Evolutionary conservation across 2,329 filamentous ascomycete genomes (phyloP).

Genomic region (Fusarium abutilonis): DNA sequence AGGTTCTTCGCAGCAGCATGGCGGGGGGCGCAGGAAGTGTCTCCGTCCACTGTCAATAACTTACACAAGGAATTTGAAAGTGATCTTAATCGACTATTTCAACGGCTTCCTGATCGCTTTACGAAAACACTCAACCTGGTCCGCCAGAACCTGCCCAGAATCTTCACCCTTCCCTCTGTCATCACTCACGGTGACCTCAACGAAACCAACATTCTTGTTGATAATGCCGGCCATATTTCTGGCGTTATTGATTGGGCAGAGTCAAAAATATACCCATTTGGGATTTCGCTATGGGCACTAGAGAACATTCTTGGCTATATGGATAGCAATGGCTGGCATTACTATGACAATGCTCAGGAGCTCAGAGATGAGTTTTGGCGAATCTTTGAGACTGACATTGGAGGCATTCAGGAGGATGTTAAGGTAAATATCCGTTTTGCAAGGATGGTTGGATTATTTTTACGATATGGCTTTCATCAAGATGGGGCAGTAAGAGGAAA

Average conservation of each 20-base stretch:
- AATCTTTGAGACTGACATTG: background rate
- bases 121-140: background rate
- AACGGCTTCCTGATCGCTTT: background rate
- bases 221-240: background rate
- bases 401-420: background rate
- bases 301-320: slow-evolving; percentile 4
- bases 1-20: slow-evolving; percentile 2
- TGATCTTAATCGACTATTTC: no score
- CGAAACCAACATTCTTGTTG: background rate
- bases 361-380: background rate
- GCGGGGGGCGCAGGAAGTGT: background rate
- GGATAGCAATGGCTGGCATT: background rate
- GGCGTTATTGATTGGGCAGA: background rate
- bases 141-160: background rate
- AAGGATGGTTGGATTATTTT: background rate
- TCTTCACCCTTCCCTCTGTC: background rate
- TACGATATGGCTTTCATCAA: background rate
- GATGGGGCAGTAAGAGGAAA: background rate
- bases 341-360: background rate
- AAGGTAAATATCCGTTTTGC: background rate
- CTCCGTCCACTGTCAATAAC: background rate
- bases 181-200: background rate
- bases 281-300: slow-evolving; percentile 1
- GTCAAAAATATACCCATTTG: background rate
- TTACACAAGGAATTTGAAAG: background rate